A percentile compares a stretch with the other conserved stretches of the same genome.
Conservation (phyloP, 2,329 filamentous ascomycete genomes). For the Fusarium mundagurra region DNA sequence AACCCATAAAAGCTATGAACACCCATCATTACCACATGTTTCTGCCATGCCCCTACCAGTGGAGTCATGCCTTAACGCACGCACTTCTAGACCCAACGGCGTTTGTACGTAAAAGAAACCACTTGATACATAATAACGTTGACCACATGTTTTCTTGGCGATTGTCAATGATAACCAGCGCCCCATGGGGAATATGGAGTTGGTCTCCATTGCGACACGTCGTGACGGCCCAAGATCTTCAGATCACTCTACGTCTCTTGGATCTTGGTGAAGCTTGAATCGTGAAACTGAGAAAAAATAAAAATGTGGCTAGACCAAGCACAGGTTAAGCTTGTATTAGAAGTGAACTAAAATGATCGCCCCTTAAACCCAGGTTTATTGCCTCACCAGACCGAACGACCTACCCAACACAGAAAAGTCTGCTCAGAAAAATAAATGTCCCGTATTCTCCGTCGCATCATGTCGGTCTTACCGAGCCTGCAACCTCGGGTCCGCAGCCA, state of each 20-base stretch:
- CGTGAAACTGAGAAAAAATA: not conserved
- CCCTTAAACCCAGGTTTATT: conserved; percentile 9
- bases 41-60: not conserved
- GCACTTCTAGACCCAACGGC: conserved; percentile 13
- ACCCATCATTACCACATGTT: conserved; percentile 8
- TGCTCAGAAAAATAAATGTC: not conserved
- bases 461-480: conserved; percentile 23
- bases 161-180: conserved; percentile 7
- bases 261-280: not conserved
- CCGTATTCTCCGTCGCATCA: conserved; percentile 13
- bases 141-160: conserved; percentile 25
- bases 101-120: conserved; percentile 31
- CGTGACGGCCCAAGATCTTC: not conserved
- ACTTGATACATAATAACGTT: conserved; percentile 19
- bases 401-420: conserved; percentile 18
- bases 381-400: not conserved
- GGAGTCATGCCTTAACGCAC: conserved; percentile 11
- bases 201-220: conserved; percentile 6
- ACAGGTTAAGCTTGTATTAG: conserved; percentile 11
- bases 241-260: not conserved
- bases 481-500: conserved; percentile 23
- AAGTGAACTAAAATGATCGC: conserved; percentile 18
- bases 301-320: not conserved
- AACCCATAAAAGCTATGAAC: conserved; percentile 22
- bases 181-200: conserved; percentile 29